These are phyloP conservation scores for Pontederia paniculata DNA, from an alignment of 176 grass and related monocot species.

Conservation along the genomic window DNA sequence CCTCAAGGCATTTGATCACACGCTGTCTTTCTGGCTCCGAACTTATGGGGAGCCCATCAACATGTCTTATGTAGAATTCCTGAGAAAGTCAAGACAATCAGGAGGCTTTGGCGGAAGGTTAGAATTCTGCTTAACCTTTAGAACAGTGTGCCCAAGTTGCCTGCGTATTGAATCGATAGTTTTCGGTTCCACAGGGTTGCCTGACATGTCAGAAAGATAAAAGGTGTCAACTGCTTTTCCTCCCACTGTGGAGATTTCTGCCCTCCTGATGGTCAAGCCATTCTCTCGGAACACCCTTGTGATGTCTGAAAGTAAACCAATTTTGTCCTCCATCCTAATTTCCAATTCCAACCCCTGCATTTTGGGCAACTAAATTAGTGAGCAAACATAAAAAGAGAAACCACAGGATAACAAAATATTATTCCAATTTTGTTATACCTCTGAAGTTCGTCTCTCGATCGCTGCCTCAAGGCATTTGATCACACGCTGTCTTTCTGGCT, in stretches of 20 bases:
- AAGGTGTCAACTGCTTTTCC: slow-evolving; percentile 60
- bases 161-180: slow-evolving; percentile 51
- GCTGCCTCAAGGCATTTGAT: slow-evolving; percentile 66
- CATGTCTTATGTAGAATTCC: slow-evolving; percentile 15
- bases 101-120: neutral
- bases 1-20: slow-evolving; percentile 6
- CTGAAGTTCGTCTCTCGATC: slow-evolving; percentile 55
- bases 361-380: neutral
- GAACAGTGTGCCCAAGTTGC: slow-evolving; percentile 44
- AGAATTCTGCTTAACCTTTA: slow-evolving; percentile 66
- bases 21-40: neutral
- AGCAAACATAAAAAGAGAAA: neutral
- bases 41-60: slow-evolving; percentile 1
- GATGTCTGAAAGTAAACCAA: slow-evolving; percentile 58
- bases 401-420: neutral
- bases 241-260: slow-evolving; percentile 52
- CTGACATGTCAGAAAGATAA: slow-evolving; percentile 56
- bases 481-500: slow-evolving; percentile 43
- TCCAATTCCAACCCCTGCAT: slow-evolving; percentile 57
- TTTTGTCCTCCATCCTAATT: slow-evolving; percentile 38
- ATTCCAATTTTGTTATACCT: slow-evolving; percentile 9
- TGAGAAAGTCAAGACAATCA: neutral
- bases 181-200: slow-evolving; percentile 46
- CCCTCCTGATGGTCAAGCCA: slow-evolving; percentile 61
- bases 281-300: slow-evolving; percentile 86